Evolutionary conservation across 345 rosid genomes (phyloP).

Genomic region (Populus nigra): DNA sequence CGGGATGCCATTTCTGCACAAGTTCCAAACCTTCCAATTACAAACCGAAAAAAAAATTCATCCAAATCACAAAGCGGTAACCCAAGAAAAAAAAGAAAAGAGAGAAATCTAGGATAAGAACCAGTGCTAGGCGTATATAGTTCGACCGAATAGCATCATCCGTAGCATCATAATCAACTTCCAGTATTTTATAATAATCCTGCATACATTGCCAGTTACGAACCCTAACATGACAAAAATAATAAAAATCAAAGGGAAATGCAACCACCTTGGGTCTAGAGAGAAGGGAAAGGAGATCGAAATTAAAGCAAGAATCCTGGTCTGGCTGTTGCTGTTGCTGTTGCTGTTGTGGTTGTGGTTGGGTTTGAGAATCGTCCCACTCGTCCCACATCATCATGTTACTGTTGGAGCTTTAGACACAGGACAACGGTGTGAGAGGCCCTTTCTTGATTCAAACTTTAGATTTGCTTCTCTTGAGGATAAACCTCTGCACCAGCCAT

Average conservation of each 20-base stretch:
- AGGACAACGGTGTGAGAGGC: too few species aligned
- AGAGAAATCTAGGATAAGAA: slow-evolving; percentile 14
- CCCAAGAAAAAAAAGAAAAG: not conserved
- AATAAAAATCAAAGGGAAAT: not conserved
- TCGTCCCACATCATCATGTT: slow-evolving; percentile 48
- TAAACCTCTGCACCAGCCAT: too few species aligned
- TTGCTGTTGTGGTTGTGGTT: slow-evolving; percentile 1
- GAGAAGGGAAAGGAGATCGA: slow-evolving; percentile 59
- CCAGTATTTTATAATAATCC: slow-evolving; percentile 90
- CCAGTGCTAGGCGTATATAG: slow-evolving; percentile 92
- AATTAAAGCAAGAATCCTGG: slow-evolving; percentile 46
- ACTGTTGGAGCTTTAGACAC: not conserved
- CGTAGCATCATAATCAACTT: slow-evolving; percentile 70
- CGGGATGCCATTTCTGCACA: slow-evolving; percentile 95
- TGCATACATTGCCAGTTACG: slow-evolving; percentile 20
- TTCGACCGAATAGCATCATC: slow-evolving; percentile 91
- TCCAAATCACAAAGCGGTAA: not conserved
- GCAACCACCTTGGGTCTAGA: slow-evolving; percentile 61
- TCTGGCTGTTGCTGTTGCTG: slow-evolving; percentile 18
- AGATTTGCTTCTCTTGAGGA: too few species aligned
- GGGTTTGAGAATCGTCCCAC: slow-evolving; percentile 26
- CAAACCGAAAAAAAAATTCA: not conserved
- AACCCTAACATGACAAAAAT: not conserved
- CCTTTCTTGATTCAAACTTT: too few species aligned
- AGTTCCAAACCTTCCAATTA: not conserved